Percentiles rank a stretch among this genome's conserved stretches.
These are phyloP conservation scores for Klebsormidium nitens DNA, from an alignment of 139 green algal genomes.

Conservation along the genomic window DNA sequence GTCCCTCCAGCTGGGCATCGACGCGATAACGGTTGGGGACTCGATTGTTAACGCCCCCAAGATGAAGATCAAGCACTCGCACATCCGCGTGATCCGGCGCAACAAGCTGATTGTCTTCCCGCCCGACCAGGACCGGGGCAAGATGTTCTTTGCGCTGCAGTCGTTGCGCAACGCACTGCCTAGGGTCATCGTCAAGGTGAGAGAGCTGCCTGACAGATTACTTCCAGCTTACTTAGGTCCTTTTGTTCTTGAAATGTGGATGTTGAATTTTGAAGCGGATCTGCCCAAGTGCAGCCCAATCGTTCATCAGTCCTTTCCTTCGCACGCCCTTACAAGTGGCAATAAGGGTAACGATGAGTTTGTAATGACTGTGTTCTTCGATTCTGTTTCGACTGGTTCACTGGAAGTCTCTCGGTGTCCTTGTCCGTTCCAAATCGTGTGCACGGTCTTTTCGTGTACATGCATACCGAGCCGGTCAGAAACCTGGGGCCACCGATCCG, in stretches of 20 bases:
- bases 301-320: no score
- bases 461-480: no score
- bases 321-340: no score
- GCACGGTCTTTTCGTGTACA: no score
- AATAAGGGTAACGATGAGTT: no score
- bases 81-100: slow-evolving; percentile 38
- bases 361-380: no score
- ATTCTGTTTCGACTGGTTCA: no score
- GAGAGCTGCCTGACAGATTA: background rate
- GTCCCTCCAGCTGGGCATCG: slow-evolving; percentile 70
- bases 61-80: slow-evolving; percentile 70
- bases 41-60: slow-evolving; percentile 46
- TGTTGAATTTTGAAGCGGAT: slow-evolving; percentile 4
- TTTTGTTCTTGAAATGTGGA: slow-evolving; percentile 1
- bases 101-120: slow-evolving; percentile 42
- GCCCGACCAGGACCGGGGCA: slow-evolving; percentile 9
- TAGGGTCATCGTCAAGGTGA: slow-evolving; percentile 67
- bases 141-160: slow-evolving; percentile 49
- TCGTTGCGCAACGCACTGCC: slow-evolving; percentile 44
- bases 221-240: no score
- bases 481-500: no score
- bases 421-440: no score
- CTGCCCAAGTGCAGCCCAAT: no score
- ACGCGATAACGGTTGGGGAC: slow-evolving; percentile 47
- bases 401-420: no score